These are phyloP conservation scores for Boletellus deceptivus DNA, from an alignment of 1,284 basidiomycete genomes.

Conservation along the genomic window DNA sequence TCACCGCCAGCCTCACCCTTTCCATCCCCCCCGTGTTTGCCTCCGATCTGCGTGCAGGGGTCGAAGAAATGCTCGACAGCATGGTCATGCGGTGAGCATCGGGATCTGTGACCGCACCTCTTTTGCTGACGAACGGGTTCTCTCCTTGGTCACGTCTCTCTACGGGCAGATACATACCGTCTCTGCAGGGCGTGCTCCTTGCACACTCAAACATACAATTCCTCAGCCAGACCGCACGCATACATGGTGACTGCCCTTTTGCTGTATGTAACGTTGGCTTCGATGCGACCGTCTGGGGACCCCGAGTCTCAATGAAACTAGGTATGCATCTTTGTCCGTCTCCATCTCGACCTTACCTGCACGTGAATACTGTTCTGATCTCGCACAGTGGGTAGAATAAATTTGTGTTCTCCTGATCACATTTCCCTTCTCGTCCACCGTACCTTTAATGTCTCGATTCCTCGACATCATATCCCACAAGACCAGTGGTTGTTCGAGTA, in stretches of 20 bases:
- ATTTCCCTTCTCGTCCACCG: constrained; percentile 90
- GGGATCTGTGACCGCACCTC: constrained; percentile 3
- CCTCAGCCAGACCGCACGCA: constrained; percentile 61
- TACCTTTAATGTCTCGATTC: constrained; percentile 97
- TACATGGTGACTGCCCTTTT: constrained; percentile 88
- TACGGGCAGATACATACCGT: constrained; percentile 76
- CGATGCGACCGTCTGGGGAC: constrained; percentile 88
- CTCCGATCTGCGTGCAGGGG: constrained; percentile 66
- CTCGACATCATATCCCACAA: constrained; percentile 84
- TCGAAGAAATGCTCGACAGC: constrained; percentile 85
- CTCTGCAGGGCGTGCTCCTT: constrained; percentile 84
- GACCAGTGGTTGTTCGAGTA: constrained; percentile 88
- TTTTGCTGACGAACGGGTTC: constrained; percentile 1
- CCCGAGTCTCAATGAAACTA: constrained; percentile 80
- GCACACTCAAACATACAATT: constrained; percentile 82
- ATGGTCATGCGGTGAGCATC: constrained; percentile 86
- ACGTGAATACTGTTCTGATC: background rate
- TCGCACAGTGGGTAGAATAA: constrained; percentile 76
- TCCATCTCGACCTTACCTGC: background rate
- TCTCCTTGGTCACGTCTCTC: constrained; percentile 1
- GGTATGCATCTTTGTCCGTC: constrained; percentile 46
- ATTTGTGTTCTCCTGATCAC: constrained; percentile 91
- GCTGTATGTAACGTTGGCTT: constrained; percentile 76
- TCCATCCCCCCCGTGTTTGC: constrained; percentile 86
- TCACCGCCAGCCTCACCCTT: constrained; percentile 65